Evolutionary conservation across 2,329 filamentous ascomycete genomes (phyloP).

Genomic region (Colletotrichum cuscutae): DNA sequence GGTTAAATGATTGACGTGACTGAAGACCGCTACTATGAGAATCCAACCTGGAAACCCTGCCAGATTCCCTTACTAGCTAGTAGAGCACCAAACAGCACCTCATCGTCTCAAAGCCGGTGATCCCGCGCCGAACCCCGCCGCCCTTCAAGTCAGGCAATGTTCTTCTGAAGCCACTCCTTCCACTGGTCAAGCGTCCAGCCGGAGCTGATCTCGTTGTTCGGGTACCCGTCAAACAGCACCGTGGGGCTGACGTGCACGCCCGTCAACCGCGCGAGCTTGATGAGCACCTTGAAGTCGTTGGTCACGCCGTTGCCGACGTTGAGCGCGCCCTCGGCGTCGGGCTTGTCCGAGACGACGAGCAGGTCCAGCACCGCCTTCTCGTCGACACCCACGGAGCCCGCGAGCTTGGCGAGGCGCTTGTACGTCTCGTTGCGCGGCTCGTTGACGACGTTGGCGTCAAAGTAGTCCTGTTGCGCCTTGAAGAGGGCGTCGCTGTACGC

Average conservation of each 20-base stretch:
- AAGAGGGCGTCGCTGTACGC: conserved; percentile 77
- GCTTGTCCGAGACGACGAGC: conserved; percentile 75
- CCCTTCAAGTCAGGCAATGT: conserved; percentile 50
- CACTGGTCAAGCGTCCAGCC: conserved; percentile 84
- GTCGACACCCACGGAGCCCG: conserved; percentile 73
- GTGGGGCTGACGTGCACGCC: conserved; percentile 94
- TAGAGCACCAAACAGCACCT: neutral
- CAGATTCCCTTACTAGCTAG: neutral
- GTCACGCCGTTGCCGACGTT: conserved; percentile 88
- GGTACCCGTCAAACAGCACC: conserved; percentile 86
- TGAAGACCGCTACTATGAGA: neutral
- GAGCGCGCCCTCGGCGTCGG: conserved; percentile 72
- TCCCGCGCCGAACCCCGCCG: neutral
- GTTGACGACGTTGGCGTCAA: conserved; percentile 85
- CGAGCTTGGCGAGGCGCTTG: conserved; percentile 79
- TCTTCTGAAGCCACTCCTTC: conserved; percentile 81
- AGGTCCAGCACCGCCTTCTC: conserved; percentile 76
- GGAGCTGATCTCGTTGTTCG: conserved; percentile 82
- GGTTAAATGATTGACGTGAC: neutral
- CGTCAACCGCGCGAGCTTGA: conserved; percentile 82
- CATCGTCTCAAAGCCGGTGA: conserved; percentile 13
- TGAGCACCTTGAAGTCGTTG: conserved; percentile 83
- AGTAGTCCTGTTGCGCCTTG: conserved; percentile 77
- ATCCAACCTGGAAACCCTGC: neutral
- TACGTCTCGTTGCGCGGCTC: conserved; percentile 90